Base-by-base conservation (phyloP, 1,284 basidiomycete genomes). In the Irpex lacteus region DNA sequence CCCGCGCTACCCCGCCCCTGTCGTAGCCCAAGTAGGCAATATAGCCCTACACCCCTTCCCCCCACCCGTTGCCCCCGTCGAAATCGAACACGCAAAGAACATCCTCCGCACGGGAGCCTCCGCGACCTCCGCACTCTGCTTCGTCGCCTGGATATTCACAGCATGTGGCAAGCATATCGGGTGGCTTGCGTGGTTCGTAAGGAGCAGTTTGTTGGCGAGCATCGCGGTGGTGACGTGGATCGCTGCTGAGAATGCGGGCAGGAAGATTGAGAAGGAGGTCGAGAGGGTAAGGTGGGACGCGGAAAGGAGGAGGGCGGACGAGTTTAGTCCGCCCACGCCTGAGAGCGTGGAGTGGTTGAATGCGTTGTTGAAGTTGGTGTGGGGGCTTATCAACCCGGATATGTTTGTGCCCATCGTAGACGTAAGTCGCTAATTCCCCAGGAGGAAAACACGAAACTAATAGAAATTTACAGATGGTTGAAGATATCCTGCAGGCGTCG, bases 401-500 rank as follows among this genome's bases (percentile, higher is more conserved):
- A 79, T 80, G 77, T 80, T 80, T 68, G 70, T 80, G 7, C 69
- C 74, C n/a, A 70, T 79, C 60, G 67, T 64, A 21, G 70, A 79
- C 18, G 69, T 71, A 44, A 40, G 67, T 66, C 4, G 1, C 11
- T 5, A 3, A 21, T 26, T 18, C 0, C 32, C n/a, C 21, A 44
- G 44, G 9, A 6, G 38, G 3, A 2, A 19, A 4, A 54, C 7
- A 19, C 5, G 1, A 37, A 19, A 78, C 80, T 62, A 85, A n/a
- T 6, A 86, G 69, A 82, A 81, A 1, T 50, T 36, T 60, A 11
- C 18, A 68, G 66, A 81, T 81, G 83, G 83, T 93, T 60, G 91
- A 93, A 75, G 87, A 89, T 70, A 81, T 86, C 52, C 82, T 85
- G 61, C 82, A 92, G 76, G 83, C 86, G 40, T 87, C 88, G 5